These are phyloP conservation scores for Calycina herbarum DNA, from an alignment of 2,329 filamentous ascomycete genomes.

Conservation along the genomic window DNA sequence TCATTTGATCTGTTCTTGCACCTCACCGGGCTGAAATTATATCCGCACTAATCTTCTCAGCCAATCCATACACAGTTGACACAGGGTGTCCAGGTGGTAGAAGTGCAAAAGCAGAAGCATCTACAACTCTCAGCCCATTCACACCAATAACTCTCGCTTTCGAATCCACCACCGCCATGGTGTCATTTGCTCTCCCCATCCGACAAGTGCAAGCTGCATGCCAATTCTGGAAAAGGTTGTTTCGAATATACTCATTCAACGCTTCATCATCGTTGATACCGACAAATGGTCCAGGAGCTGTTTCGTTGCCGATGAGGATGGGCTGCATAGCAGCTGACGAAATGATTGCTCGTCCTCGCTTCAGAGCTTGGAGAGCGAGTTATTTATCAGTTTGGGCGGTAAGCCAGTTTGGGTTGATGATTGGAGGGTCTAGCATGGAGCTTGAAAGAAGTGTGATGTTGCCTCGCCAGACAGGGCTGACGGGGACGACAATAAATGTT, in stretches of 20 bases:
- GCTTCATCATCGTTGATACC: constrained; percentile 18
- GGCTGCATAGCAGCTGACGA: constrained; percentile 13
- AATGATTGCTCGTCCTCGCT: constrained; percentile 41
- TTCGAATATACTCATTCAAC: constrained; percentile 23
- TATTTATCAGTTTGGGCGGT: constrained; percentile 44
- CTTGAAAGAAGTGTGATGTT: constrained; percentile 42
- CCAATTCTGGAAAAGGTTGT: constrained; percentile 40
- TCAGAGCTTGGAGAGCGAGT: constrained; percentile 44
- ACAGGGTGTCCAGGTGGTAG: constrained; percentile 43
- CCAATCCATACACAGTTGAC: constrained; percentile 35
- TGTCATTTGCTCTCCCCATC: constrained; percentile 51
- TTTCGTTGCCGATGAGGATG: constrained; percentile 14
- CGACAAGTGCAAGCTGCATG: constrained; percentile 56
- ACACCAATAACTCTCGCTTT: constrained; percentile 24
- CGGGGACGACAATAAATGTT: constrained; percentile 31
- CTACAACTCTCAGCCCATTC: constrained; percentile 23
- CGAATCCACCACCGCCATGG: constrained; percentile 34
- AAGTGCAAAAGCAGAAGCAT: constrained; percentile 27
- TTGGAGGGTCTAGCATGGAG: constrained; percentile 39
- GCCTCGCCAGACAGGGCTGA: constrained; percentile 44
- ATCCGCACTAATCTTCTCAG: constrained; percentile 1
- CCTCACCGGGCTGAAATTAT: neutral
- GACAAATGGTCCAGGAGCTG: constrained; percentile 12
- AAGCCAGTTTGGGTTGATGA: constrained; percentile 47
- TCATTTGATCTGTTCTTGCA: neutral